phyloP scores from a whole-genome alignment of 2,329 filamentous ascomycete genomes.

The Trichoderma gracile region DNA sequence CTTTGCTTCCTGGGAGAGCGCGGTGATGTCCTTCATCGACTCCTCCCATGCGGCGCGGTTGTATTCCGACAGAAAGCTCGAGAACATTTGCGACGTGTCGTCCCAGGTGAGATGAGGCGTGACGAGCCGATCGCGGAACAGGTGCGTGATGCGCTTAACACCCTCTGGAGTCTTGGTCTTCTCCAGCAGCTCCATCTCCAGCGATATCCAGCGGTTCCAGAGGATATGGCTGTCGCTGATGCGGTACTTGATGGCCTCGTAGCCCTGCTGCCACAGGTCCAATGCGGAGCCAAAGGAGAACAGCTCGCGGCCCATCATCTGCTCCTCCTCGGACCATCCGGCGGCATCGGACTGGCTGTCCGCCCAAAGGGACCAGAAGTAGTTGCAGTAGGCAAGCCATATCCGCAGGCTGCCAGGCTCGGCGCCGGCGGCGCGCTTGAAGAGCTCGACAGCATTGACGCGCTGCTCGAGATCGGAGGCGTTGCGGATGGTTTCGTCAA shows the following conservation, averaged over 20 bases:
- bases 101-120: constrained; percentile 76
- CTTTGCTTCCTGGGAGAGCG: constrained; percentile 64
- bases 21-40: constrained; percentile 68
- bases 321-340: constrained; percentile 67
- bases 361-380: constrained; percentile 70
- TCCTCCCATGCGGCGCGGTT: constrained; percentile 70
- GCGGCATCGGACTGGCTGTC: constrained; percentile 58
- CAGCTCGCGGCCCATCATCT: constrained; percentile 66
- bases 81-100: constrained; percentile 72
- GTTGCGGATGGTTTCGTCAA: constrained; percentile 68
- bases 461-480: constrained; percentile 65
- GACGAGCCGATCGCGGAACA: constrained; percentile 69
- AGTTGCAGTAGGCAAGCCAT: constrained; percentile 78
- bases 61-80: constrained; percentile 71
- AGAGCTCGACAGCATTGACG: constrained; percentile 70
- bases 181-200: constrained; percentile 68
- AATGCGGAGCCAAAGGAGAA: constrained; percentile 69
- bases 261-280: constrained; percentile 70
- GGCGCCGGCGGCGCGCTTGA: constrained; percentile 66
- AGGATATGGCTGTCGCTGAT: constrained; percentile 74
- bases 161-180: constrained; percentile 56
- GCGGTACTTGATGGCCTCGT: constrained; percentile 70
- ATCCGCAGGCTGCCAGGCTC: constrained; percentile 73
- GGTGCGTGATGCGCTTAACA: constrained; percentile 64
- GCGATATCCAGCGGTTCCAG: constrained; percentile 76